Conservation (phyloP, 768 basidiomycete species). For the Gelatoporia subvermispora region DNA sequence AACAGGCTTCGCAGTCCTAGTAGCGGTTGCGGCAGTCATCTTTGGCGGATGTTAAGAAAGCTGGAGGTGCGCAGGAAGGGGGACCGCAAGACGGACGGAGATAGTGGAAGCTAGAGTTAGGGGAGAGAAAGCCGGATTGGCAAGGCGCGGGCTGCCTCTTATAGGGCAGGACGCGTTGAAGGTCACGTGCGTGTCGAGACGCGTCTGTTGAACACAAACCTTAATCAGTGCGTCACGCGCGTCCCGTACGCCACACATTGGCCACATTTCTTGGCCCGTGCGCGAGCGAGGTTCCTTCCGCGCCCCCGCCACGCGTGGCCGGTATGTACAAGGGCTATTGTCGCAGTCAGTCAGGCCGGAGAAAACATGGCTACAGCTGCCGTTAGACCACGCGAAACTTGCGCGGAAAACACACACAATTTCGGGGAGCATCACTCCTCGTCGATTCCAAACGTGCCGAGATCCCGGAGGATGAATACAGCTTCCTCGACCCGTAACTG, state of each 20-base stretch:
- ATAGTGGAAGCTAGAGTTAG: slow-evolving; percentile 3
- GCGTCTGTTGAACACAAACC: slow-evolving; percentile 27
- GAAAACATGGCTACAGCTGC: neutral
- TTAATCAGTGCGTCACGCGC: slow-evolving; percentile 16
- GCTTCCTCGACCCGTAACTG: slow-evolving; percentile 86
- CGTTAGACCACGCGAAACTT: neutral
- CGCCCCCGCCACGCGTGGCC: neutral
- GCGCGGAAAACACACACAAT: neutral
- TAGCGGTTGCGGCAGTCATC: slow-evolving; percentile 14
- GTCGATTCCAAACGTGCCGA: slow-evolving; percentile 44
- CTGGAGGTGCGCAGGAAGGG: neutral
- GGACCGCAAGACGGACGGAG: neutral
- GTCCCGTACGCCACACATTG: neutral
- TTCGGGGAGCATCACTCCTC: slow-evolving; percentile 34
- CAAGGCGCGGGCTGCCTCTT: slow-evolving; percentile 10
- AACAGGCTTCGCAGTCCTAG: slow-evolving; percentile 7
- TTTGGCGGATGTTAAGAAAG: neutral
- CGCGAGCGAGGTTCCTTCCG: neutral
- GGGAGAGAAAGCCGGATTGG: slow-evolving; percentile 1
- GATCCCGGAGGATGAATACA: slow-evolving; percentile 85
- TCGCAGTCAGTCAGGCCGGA: neutral
- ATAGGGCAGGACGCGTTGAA: slow-evolving; percentile 23
- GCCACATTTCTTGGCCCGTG: slow-evolving; percentile 4
- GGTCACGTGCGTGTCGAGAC: slow-evolving; percentile 22
- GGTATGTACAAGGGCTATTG: too few relatives aligned